Evolutionary conservation across 495 filamentous ascomycete species (phyloP).

Genomic region (Aspergillus sclerotiicarbonarius): DNA sequence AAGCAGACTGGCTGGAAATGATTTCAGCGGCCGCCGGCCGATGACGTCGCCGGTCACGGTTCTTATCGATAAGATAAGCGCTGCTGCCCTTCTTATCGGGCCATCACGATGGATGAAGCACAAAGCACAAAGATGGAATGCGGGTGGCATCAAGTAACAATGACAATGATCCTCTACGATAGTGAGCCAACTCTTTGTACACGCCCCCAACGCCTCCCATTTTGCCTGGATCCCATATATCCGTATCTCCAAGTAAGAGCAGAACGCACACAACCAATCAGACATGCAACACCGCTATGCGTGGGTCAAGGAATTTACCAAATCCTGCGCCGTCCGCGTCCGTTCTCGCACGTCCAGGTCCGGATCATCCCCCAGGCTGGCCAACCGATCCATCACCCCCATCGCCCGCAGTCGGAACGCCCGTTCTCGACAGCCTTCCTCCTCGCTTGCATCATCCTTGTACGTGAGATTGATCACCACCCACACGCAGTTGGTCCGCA

Average conservation of each 20-base stretch:
- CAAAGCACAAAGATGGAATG: not conserved
- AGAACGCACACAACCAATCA: not conserved
- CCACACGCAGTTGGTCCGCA: conserved; percentile 75
- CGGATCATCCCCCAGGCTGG: conserved; percentile 64
- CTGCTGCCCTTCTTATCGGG: not conserved
- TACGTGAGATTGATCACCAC: conserved; percentile 80
- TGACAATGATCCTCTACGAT: not conserved
- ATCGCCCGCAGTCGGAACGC: conserved; percentile 65
- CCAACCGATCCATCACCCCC: conserved; percentile 66
- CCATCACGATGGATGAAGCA: no score
- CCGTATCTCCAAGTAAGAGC: not conserved
- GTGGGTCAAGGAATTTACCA: conserved; percentile 48
- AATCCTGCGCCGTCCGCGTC: conserved; percentile 72
- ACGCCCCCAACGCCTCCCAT: conserved; percentile 2
- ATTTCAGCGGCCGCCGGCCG: conserved; percentile 15
- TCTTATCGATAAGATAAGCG: conserved; percentile 25
- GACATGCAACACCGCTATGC: conserved; percentile 18
- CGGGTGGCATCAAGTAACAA: not conserved
- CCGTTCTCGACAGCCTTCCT: conserved; percentile 57
- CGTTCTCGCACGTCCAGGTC: conserved; percentile 81
- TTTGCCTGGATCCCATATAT: not conserved
- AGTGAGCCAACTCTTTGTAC: conserved; percentile 1
- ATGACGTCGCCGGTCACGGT: conserved; percentile 21
- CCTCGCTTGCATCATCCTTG: conserved; percentile 69
- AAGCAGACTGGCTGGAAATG: not conserved